Conservation (phyloP, 2,329 filamentous ascomycete genomes). For the Domatiomyces globalis region DNA sequence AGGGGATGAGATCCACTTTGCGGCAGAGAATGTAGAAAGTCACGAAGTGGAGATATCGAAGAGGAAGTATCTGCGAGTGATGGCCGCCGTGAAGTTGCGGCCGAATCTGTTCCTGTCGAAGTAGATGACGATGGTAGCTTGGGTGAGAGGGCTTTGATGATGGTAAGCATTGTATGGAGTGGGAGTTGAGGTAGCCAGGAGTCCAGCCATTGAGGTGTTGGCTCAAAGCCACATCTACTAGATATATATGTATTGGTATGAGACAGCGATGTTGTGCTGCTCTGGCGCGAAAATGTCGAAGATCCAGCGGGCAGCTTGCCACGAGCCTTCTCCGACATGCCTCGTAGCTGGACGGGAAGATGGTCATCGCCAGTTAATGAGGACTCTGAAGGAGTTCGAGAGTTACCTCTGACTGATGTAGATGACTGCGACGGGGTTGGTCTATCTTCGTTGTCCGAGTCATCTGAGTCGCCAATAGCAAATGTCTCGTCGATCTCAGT, state of each 20-base stretch:
- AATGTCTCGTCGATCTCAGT: constrained; percentile 55
- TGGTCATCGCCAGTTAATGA: constrained; percentile 58
- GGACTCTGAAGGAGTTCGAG: constrained; percentile 54
- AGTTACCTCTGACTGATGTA: constrained; percentile 37
- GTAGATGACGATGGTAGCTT: constrained; percentile 34
- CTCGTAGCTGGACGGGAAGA: constrained; percentile 66
- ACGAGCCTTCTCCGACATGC: constrained; percentile 93
- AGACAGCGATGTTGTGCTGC: constrained; percentile 68
- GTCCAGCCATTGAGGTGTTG: constrained; percentile 73
- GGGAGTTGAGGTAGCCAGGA: constrained; percentile 86
- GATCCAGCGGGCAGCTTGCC: constrained; percentile 85
- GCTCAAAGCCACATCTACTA: constrained; percentile 48
- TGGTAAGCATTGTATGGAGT: constrained; percentile 67
- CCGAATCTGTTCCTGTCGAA: constrained; percentile 19
- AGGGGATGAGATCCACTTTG: constrained; percentile 37
- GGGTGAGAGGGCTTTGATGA: constrained; percentile 50
- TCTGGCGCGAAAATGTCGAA: constrained; percentile 74
- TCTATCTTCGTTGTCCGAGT: constrained; percentile 51
- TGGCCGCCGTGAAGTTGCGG: constrained; percentile 21
- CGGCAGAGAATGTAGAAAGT: constrained; percentile 29
- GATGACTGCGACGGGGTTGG: constrained; percentile 47
- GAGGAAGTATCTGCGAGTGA: constrained; percentile 22
- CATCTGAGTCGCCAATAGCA: constrained; percentile 73
- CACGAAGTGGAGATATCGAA: constrained; percentile 27
- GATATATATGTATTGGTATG: constrained; percentile 48